phyloP scores from a whole-genome alignment of 148 eudicot genomes.

The Mesembryanthemum crystallinum region DNA sequence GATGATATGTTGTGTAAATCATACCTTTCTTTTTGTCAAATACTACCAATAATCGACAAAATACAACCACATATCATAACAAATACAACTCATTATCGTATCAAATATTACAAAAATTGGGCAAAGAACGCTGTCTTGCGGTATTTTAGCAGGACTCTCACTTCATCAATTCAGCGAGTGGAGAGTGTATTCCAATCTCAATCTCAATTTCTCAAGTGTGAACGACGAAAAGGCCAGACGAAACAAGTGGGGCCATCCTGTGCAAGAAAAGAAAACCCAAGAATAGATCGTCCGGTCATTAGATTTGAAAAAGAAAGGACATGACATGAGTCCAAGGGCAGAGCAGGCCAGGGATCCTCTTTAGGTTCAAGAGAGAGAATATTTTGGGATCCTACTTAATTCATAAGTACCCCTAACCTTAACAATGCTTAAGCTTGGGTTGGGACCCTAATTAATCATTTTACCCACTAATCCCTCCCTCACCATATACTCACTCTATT shows the following conservation, averaged over 20 bases:
- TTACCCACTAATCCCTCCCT: slow-evolving; percentile 21
- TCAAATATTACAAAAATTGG: too few relatives aligned
- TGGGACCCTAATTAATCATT: slow-evolving; percentile 23
- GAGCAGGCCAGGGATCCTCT: slow-evolving; percentile 10
- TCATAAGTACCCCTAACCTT: slow-evolving; percentile 13
- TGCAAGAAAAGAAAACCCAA: not conserved
- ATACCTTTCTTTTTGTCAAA: too few relatives aligned
- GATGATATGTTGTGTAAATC: too few relatives aligned
- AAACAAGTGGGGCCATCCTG: not conserved
- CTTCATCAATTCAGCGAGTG: too few relatives aligned
- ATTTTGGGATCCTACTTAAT: slow-evolving; percentile 26
- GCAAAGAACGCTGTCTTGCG: too few relatives aligned
- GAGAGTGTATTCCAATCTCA: too few relatives aligned
- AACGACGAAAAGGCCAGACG: not conserved
- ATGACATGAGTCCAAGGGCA: not conserved
- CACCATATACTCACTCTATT: too few relatives aligned
- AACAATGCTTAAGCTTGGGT: not conserved
- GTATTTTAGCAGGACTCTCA: too few relatives aligned
- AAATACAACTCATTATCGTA: too few relatives aligned
- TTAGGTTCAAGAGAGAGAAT: not conserved
- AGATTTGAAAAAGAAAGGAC: slow-evolving; percentile 19
- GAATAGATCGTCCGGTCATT: not conserved
- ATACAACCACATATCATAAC: too few relatives aligned
- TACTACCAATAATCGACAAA: too few relatives aligned
- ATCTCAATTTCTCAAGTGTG: not conserved